phyloP scores from a whole-genome alignment of 1,284 basidiomycete genomes.

The Sanghuangporus weigelae region DNA sequence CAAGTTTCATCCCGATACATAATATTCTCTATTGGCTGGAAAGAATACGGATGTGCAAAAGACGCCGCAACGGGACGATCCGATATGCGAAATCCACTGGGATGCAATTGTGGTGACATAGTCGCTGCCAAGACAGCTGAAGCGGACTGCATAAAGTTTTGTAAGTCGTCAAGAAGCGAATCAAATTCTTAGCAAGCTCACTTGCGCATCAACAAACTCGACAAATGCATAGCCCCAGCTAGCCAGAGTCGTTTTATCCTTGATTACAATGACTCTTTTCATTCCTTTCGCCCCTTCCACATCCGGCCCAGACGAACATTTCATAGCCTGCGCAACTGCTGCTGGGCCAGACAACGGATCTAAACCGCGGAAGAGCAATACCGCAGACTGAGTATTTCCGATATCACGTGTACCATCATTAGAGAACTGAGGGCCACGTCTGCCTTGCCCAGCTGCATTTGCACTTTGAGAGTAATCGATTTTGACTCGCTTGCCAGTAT shows the following conservation, averaged over 20 bases:
- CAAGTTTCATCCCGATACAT: conserved; percentile 71
- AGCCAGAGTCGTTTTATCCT: conserved; percentile 76
- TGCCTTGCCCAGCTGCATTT: conserved; percentile 59
- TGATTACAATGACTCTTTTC: conserved; percentile 79
- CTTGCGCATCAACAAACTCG: conserved; percentile 80
- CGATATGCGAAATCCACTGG: conserved; percentile 83
- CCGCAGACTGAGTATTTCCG: conserved; percentile 72
- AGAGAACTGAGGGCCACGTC: conserved; percentile 50
- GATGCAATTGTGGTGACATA: conserved; percentile 79
- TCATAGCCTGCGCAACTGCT: conserved; percentile 76
- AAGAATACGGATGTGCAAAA: conserved; percentile 83
- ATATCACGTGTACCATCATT: conserved; percentile 95
- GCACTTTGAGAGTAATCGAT: conserved; percentile 87
- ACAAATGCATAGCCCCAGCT: conserved; percentile 93
- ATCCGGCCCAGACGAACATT: conserved; percentile 56
- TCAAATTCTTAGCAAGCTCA: conserved; percentile 30
- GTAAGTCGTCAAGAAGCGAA: conserved; percentile 15
- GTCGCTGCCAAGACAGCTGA: conserved; percentile 70
- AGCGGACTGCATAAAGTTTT: conserved; percentile 45
- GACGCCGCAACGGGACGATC: conserved; percentile 83
- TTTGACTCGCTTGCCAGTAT: conserved; percentile 76
- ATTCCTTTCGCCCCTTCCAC: conserved; percentile 78
- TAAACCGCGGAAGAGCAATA: conserved; percentile 83
- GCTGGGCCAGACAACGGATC: conserved; percentile 83
- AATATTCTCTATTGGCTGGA: conserved; percentile 71